These are phyloP conservation scores for Neolentinus lepideus DNA, from an alignment of 1,284 basidiomycete genomes.

Conservation along the genomic window DNA sequence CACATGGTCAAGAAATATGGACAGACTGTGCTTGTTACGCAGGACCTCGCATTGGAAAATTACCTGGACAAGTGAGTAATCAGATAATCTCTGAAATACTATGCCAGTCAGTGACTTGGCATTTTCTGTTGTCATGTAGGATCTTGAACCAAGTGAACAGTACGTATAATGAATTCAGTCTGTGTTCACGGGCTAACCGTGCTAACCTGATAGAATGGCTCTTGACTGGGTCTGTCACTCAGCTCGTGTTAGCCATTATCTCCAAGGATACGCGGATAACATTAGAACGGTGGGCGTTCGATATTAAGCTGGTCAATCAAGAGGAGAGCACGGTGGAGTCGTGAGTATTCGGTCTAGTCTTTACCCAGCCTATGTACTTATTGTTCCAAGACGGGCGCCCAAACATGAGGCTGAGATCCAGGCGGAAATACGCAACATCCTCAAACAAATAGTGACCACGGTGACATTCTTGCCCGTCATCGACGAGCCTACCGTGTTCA, in stretches of 20 bases:
- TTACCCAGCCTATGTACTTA: conserved; percentile 2
- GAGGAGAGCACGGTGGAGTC: conserved; percentile 19
- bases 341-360: background rate
- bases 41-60: conserved; percentile 87
- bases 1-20: conserved; percentile 99
- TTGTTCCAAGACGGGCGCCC: conserved; percentile 31
- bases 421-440: conserved; percentile 94
- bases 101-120: background rate
- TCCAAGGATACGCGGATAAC: conserved; percentile 89
- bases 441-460: conserved; percentile 97
- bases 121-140: conserved; percentile 28
- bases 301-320: conserved; percentile 76
- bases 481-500: conserved; percentile 92
- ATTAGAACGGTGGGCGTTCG: conserved; percentile 97
- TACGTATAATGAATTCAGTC: conserved; percentile 31
- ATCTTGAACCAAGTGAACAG: conserved; percentile 89
- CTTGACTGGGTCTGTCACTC: conserved; percentile 81
- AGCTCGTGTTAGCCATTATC: conserved; percentile 94
- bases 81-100: background rate
- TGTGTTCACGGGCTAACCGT: background rate
- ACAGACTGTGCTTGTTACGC: conserved; percentile 90
- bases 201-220: conserved; percentile 69
- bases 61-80: conserved; percentile 74
- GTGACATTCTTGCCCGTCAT: conserved; percentile 95
- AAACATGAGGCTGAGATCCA: conserved; percentile 92